Conservation (phyloP, 2,329 filamentous ascomycete species). For the Paecilomyces sp. region DNA sequence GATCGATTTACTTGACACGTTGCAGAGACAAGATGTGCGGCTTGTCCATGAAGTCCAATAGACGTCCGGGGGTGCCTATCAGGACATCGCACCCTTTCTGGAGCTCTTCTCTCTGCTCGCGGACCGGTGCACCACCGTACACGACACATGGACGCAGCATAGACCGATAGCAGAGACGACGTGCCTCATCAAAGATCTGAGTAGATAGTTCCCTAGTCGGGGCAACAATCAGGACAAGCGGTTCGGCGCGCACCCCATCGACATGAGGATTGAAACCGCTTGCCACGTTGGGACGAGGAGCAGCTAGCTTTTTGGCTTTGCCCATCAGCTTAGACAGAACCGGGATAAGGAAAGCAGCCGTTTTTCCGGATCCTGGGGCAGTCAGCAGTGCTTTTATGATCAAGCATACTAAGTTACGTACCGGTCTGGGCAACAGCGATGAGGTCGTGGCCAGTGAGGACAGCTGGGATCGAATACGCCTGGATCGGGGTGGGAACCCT, state of each 20-base stretch:
- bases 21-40: conserved; percentile 61
- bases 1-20: conserved; percentile 58
- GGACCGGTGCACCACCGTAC: conserved; percentile 75
- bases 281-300: conserved; percentile 59
- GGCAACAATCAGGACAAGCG: conserved; percentile 75
- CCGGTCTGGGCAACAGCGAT: conserved; percentile 91
- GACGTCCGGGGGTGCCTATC: conserved; percentile 78
- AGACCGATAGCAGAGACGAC: conserved; percentile 86
- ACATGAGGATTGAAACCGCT: conserved; percentile 45
- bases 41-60: conserved; percentile 74
- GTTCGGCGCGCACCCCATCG: conserved; percentile 65
- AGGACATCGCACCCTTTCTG: conserved; percentile 82
- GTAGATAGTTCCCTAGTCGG: conserved; percentile 86
- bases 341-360: conserved; percentile 83
- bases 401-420: conserved; percentile 38
- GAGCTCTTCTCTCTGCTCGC: conserved; percentile 65
- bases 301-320: conserved; percentile 82
- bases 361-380: conserved; percentile 84
- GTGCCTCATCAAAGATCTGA: conserved; percentile 91
- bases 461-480: conserved; percentile 72
- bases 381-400: neutral
- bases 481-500: conserved; percentile 76
- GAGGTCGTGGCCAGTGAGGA: conserved; percentile 69
- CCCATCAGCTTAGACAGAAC: conserved; percentile 90
- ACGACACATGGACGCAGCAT: conserved; percentile 88